phyloP scores from a whole-genome alignment of 495 filamentous ascomycete species.

The Xylaria scruposa region DNA sequence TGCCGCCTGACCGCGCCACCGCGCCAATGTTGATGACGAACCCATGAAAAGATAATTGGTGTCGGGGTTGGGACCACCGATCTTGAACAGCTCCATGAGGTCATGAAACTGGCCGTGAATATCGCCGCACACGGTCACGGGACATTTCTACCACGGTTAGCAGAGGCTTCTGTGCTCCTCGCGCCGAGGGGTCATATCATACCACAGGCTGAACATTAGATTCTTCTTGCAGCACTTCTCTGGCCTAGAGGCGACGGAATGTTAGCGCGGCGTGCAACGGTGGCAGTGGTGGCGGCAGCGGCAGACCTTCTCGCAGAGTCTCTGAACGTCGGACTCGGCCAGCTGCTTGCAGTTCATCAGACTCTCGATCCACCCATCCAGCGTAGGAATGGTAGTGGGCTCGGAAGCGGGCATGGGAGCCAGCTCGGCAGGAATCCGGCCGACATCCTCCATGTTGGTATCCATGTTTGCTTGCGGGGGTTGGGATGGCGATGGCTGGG shows the following conservation, averaged over 20 bases:
- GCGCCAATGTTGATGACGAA: constrained; percentile 44
- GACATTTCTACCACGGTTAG: constrained; percentile 76
- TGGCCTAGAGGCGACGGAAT: constrained; percentile 63
- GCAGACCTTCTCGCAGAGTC: constrained; percentile 94
- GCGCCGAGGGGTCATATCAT: constrained; percentile 47
- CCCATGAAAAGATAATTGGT: constrained; percentile 98
- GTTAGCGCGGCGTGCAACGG: constrained; percentile 27
- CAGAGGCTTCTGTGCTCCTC: constrained; percentile 7
- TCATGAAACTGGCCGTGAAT: constrained; percentile 96
- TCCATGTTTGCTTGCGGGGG: constrained; percentile 70
- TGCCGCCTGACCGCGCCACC: neutral
- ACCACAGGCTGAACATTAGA: constrained; percentile 99
- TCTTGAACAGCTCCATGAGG: constrained; percentile 93
- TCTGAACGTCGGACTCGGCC: constrained; percentile 90
- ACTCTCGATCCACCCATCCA: constrained; percentile 98
- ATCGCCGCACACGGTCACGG: constrained; percentile 91
- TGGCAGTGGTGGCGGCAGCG: constrained; percentile 25
- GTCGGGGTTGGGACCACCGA: constrained; percentile 88
- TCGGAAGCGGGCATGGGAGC: constrained; percentile 75
- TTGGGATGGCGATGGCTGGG: neutral
- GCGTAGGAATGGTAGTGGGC: constrained; percentile 84
- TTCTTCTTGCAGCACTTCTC: constrained; percentile 95
- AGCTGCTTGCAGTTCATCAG: constrained; percentile 99
- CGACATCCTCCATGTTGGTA: constrained; percentile 98
- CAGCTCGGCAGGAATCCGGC: constrained; percentile 83